Conservation (phyloP, 768 basidiomycete genomes). For the Austroboletus eburneus region DNA sequence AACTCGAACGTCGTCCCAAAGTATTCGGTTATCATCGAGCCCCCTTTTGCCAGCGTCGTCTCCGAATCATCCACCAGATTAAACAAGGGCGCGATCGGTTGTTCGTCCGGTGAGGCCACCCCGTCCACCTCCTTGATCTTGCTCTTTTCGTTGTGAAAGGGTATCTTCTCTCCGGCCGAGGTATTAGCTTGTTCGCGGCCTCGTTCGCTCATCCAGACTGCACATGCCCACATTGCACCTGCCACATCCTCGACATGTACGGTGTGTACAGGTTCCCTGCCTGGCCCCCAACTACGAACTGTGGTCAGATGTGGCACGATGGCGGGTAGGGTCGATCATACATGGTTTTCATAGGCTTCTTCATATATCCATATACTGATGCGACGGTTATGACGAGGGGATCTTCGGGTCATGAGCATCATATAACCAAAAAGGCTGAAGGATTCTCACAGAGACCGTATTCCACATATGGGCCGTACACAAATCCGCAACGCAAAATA, state of each 20-base stretch:
- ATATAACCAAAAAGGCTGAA: constrained; percentile 6
- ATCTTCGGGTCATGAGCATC: constrained; percentile 39
- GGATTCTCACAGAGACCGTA: constrained; percentile 57
- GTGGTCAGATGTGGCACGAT: constrained; percentile 6
- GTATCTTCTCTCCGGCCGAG: constrained; percentile 41
- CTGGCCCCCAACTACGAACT: constrained; percentile 66
- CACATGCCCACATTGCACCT: constrained; percentile 71
- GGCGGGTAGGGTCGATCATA: constrained; percentile 33
- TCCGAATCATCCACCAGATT: constrained; percentile 81
- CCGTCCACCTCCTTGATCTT: constrained; percentile 63
- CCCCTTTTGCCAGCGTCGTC: constrained; percentile 62
- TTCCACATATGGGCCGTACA: constrained; percentile 79
- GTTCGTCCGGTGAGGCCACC: constrained; percentile 50
- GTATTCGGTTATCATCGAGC: constrained; percentile 59
- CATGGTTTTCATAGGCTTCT: constrained; percentile 85
- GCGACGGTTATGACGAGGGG: constrained; percentile 69
- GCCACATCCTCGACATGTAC: constrained; percentile 77
- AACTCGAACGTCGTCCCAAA: constrained; percentile 83
- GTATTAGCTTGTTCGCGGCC: constrained; percentile 63
- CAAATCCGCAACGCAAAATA: constrained; percentile 67
- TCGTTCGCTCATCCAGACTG: constrained; percentile 65
- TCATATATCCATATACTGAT: constrained; percentile 75
- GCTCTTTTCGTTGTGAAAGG: constrained; percentile 56
- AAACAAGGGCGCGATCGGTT: constrained; percentile 72
- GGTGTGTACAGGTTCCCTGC: constrained; percentile 70